Evolutionary conservation across 345 rosid genomes (phyloP).

Genomic region (Eucalyptus tenuipes): DNA sequence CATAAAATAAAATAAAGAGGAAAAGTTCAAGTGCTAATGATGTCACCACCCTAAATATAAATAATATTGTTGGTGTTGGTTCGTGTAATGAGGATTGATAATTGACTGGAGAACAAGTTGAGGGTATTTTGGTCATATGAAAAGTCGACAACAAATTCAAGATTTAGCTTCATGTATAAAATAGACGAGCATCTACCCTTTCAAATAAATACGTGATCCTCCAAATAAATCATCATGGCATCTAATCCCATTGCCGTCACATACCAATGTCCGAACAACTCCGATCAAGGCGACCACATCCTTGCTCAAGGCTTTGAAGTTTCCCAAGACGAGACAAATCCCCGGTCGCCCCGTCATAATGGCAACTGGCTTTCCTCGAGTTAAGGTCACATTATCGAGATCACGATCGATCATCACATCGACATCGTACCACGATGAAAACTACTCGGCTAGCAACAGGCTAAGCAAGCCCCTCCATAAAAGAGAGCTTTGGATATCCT

Average conservation of each 20-base stretch:
- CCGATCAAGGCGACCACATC: rapidly evolving
- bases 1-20: not conserved
- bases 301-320: not conserved
- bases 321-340: not conserved
- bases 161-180: not conserved
- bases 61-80: no score
- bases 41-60: not conserved
- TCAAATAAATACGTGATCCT: not conserved
- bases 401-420: not conserved
- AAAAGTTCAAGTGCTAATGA: rapidly evolving
- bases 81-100: no score
- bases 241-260: not conserved
- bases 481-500: not conserved
- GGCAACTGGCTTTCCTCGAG: rapidly evolving
- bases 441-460: not conserved
- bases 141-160: not conserved
- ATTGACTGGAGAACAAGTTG: not conserved
- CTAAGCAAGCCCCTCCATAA: not conserved
- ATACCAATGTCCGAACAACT: not conserved
- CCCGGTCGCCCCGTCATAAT: rapidly evolving
- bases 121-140: not conserved
- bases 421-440: not conserved
- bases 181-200: not conserved
- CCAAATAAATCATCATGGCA: rapidly evolving
- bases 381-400: not conserved